These are phyloP conservation scores for Gossypium gossypioides DNA, from an alignment of 441 rosid genomes.

Conservation along the genomic window DNA sequence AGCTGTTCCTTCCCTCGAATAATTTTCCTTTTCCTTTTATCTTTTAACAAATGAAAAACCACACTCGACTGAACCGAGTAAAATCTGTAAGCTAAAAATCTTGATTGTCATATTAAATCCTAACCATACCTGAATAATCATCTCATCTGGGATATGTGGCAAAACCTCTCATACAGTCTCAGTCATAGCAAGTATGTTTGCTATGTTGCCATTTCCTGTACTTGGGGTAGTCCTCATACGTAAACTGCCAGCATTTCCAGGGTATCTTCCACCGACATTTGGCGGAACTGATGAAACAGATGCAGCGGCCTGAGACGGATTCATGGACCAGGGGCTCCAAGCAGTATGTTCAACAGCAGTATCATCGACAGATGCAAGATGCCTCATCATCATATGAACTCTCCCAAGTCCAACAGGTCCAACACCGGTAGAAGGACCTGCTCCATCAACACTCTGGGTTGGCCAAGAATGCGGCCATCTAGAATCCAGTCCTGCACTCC, in stretches of 20 bases:
- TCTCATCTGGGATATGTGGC: conserved; percentile 84
- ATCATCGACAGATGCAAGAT: conserved; percentile 91
- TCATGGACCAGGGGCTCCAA: conserved; percentile 84
- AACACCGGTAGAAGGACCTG: conserved; percentile 70
- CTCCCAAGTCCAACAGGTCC: conserved; percentile 76
- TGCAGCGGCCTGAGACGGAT: conserved; percentile 55
- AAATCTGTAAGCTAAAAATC: neutral
- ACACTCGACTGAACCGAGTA: conserved; percentile 1
- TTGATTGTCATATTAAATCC: neutral
- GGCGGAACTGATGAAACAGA: conserved; percentile 49
- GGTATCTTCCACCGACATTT: conserved; percentile 34
- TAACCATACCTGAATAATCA: conserved; percentile 69
- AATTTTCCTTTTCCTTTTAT: neutral
- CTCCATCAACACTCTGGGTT: conserved; percentile 66
- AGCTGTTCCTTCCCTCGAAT: neutral
- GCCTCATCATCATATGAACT: conserved; percentile 99
- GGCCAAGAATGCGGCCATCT: conserved; percentile 76
- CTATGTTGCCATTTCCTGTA: conserved; percentile 44
- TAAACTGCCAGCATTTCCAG: conserved; percentile 40
- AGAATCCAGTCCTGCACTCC: conserved; percentile 72
- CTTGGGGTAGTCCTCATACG: conserved; percentile 50
- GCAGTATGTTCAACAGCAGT: conserved; percentile 80
- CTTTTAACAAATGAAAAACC: neutral
- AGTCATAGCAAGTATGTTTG: conserved; percentile 79
- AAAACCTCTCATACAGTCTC: conserved; percentile 88